phyloP scores from a whole-genome alignment of 1,284 basidiomycete species.

The Polyporus tsugae region DNA sequence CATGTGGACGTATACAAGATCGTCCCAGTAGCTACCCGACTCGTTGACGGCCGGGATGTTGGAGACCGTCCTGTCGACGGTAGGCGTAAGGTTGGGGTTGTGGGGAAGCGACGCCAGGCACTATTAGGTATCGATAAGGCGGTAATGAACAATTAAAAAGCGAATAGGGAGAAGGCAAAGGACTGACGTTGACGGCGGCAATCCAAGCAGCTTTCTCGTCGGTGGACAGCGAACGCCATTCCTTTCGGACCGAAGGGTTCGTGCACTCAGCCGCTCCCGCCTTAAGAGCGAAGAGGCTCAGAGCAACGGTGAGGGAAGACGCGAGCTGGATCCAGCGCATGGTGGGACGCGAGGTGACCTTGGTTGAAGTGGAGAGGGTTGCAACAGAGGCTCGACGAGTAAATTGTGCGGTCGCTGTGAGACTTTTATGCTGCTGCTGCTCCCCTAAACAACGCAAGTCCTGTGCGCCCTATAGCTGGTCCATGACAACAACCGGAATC shows the following conservation, averaged over 20 bases:
- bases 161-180: not conserved
- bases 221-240: conserved; percentile 38
- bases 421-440: not conserved
- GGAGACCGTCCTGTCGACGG: conserved; percentile 38
- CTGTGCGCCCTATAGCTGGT: not conserved
- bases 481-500: not conserved
- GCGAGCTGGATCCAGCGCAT: conserved; percentile 10
- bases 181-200: conserved; percentile 39
- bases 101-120: conserved; percentile 46
- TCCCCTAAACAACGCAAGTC: not conserved
- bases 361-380: not conserved
- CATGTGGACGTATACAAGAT: conserved; percentile 50
- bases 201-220: conserved; percentile 38
- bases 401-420: not conserved
- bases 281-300: conserved; percentile 12
- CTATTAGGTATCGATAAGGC: conserved; percentile 27
- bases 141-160: not conserved
- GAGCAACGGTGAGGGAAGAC: conserved; percentile 1
- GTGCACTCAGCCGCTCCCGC: conserved; percentile 28
- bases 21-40: conserved; percentile 47
- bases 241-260: conserved; percentile 36
- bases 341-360: not conserved
- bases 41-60: conserved; percentile 43
- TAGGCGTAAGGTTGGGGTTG: conserved; percentile 36
- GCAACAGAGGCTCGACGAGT: not conserved